These are phyloP conservation scores for Penicillium pancosmium DNA, from an alignment of 495 filamentous ascomycete species.

Conservation along the genomic window DNA sequence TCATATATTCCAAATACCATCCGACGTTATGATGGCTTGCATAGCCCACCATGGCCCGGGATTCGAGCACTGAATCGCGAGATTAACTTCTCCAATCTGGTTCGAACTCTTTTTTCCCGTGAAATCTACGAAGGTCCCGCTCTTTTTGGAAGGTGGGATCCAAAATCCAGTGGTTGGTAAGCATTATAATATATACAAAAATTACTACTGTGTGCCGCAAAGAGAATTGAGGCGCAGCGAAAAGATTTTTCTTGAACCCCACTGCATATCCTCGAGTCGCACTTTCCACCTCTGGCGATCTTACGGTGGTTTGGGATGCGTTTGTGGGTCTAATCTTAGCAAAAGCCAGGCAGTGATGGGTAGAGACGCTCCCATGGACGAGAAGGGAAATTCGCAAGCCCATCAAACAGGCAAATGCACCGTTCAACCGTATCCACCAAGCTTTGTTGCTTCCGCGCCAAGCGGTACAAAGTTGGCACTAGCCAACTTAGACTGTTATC, in stretches of 20 bases:
- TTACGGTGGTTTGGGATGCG: neutral
- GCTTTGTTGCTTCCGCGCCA: neutral
- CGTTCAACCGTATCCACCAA: neutral
- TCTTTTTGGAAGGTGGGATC: no score
- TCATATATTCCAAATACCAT: neutral
- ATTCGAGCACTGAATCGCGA: no score
- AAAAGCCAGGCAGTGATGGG: neutral
- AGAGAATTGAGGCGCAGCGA: constrained; percentile 1
- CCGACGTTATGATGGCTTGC: no score
- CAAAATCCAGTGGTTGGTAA: no score
- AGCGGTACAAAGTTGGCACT: neutral
- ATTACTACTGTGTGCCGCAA: neutral
- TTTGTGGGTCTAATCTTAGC: neutral
- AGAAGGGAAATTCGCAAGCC: neutral
- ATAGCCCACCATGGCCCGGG: no score
- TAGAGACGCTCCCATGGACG: neutral
- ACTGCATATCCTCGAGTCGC: neutral
- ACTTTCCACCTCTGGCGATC: neutral
- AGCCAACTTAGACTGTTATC: neutral
- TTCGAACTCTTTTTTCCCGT: no score
- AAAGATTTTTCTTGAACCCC: neutral
- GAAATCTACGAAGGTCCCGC: no score
- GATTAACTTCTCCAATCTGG: no score
- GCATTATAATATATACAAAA: neutral
- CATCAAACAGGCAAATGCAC: neutral